Evolutionary conservation across 208 protist genomes (phyloP).

Genomic region (Trypanosoma cruzi): DNA sequence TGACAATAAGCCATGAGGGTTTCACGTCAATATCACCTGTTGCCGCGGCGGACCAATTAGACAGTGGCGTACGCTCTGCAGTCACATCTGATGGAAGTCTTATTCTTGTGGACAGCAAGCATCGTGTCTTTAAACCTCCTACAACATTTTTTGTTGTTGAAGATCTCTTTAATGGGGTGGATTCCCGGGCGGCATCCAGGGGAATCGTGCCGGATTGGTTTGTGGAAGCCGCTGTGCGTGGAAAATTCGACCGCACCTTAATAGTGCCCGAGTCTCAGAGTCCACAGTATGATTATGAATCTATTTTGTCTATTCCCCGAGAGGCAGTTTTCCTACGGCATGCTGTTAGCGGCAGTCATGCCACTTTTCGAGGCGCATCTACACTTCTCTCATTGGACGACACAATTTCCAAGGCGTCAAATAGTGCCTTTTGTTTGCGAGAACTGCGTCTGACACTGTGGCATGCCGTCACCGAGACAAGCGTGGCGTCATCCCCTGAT

Average conservation of each 20-base stretch:
- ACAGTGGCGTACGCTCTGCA: slow-evolving; percentile 28
- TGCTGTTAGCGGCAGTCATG: not conserved
- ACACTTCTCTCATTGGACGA: not conserved
- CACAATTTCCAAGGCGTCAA: slow-evolving; percentile 2
- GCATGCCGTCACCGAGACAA: slow-evolving; percentile 28
- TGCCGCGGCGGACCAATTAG: slow-evolving; percentile 20
- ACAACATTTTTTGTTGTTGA: slow-evolving; percentile 80
- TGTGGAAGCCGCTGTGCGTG: slow-evolving; percentile 54
- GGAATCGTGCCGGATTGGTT: slow-evolving; percentile 61
- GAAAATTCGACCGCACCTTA: slow-evolving; percentile 71
- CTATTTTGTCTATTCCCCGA: slow-evolving; percentile 57
- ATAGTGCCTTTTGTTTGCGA: slow-evolving; percentile 35
- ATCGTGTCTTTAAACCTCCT: slow-evolving; percentile 46
- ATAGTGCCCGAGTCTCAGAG: slow-evolving; percentile 46
- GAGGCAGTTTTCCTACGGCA: slow-evolving; percentile 37
- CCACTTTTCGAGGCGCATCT: not conserved
- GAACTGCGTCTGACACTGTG: slow-evolving; percentile 65
- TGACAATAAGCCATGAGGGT: slow-evolving; percentile 32
- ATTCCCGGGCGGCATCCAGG: slow-evolving; percentile 24
- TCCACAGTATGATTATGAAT: slow-evolving; percentile 77
- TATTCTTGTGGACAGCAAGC: slow-evolving; percentile 28
- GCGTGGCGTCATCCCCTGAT: not conserved
- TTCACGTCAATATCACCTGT: slow-evolving; percentile 10
- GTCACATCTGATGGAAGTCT: slow-evolving; percentile 24
- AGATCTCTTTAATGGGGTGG: slow-evolving; percentile 58